Base-by-base conservation (phyloP, 73 alveolate genomes). In the Paramecium bursaria region DNA sequence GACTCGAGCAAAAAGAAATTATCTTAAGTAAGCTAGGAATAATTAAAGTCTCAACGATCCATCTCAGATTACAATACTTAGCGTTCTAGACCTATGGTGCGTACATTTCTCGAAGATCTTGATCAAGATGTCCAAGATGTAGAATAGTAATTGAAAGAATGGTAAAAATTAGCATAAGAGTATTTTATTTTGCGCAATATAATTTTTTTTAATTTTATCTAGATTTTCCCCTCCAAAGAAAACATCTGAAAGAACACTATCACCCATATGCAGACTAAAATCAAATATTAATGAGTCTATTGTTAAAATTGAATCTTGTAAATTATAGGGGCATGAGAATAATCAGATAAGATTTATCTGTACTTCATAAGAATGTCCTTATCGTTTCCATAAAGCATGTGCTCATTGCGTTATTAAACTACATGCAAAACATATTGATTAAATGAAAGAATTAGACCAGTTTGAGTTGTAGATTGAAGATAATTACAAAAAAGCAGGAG, bases 351-450 rank as follows among this genome's bases (percentile, higher is more conserved):
- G 44, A 19, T 67, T 67, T 42, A 67, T 67, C 1, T 67, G 82
- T 21, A 39, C 33, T 21, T 35, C 33, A 21, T 25, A 31, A 19
- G 82, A 67, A 25, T 67, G 82, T 19, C 82, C 82, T 19, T 67
- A 67, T 67, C 33, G 22, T 10, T 42, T 67, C 17, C 19, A 67
- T 15, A 67, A 67, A 67, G 82, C 82, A 14, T 67, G 82, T 67
- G 82, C 82, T 1, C 82, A 67, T 67, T 67, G 82, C 22, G 82
- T 67, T 1, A 67, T 67, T n/a, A 67, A 67, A 67, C 19, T 67
- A 47, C 82, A 67, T 42, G 35, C 82, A 1, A 67, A 42, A 35
- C 82, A 67, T 67, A 57, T 67, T 19, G 35, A 47, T 7, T 0
- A 31, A 42, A 67, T 67, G 82, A 42, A 35, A 67, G 82, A 67